Evolutionary conservation across 805 yeast genomes (phyloP).

Genomic region (Yarrowia osloensis): DNA sequence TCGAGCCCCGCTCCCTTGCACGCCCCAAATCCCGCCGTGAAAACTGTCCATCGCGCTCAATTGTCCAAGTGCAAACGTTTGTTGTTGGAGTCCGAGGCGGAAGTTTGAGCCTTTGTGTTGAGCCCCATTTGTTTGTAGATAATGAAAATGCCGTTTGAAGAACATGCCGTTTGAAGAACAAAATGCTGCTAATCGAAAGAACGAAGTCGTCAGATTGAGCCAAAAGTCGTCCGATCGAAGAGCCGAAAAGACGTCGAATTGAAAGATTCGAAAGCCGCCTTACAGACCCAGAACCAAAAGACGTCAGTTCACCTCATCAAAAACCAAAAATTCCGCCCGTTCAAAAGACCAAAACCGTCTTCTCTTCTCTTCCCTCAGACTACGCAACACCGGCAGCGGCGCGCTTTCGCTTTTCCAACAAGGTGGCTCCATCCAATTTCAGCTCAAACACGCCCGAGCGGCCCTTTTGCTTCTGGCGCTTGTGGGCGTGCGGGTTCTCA

Average conservation of each 20-base stretch:
- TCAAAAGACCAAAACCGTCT: neutral
- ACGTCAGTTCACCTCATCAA: too few relatives aligned
- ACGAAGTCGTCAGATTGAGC: too few relatives aligned
- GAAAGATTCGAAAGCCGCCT: too few relatives aligned
- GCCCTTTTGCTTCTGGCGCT: conserved; percentile 32
- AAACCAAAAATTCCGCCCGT: too few relatives aligned
- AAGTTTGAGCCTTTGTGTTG: neutral
- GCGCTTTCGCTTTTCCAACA: conserved; percentile 54
- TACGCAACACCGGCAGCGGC: conserved; percentile 27
- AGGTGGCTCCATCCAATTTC: conserved; percentile 63
- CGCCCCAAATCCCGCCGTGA: neutral
- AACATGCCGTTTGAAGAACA: too few relatives aligned
- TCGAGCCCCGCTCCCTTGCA: neutral
- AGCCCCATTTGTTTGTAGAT: neutral
- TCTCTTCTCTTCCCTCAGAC: too few relatives aligned
- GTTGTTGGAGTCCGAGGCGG: neutral
- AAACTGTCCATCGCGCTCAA: conserved; percentile 1
- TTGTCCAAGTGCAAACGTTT: neutral
- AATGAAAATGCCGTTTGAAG: neutral
- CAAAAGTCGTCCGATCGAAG: too few relatives aligned
- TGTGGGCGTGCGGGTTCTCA: conserved; percentile 30
- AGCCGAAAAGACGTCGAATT: too few relatives aligned
- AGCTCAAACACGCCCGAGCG: conserved; percentile 51
- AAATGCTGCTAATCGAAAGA: too few relatives aligned
- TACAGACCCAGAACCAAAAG: too few relatives aligned